A percentile compares a stretch with the other conserved stretches of the same genome.
Conservation (phyloP, 2,329 filamentous ascomycete genomes). For the Trichoderma citrinoviride region DNA sequence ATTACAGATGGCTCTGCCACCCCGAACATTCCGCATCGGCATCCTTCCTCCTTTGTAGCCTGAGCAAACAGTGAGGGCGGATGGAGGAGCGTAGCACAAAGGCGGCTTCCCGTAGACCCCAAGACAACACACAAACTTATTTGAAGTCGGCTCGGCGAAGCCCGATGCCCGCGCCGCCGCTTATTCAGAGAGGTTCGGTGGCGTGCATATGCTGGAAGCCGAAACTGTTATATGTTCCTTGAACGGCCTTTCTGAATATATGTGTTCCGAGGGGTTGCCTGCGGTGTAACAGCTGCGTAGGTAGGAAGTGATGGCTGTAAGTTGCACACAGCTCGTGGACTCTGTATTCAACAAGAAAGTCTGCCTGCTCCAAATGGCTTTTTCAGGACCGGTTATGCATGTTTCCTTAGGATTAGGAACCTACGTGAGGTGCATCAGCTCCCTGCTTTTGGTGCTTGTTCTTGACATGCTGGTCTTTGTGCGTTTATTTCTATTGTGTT, state of each 20-base stretch:
- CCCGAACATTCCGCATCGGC: background rate
- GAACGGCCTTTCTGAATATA: background rate
- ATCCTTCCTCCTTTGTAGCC: background rate
- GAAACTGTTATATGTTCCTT: background rate
- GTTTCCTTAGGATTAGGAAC: too few species aligned
- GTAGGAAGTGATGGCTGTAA: background rate
- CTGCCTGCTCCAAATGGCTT: too few species aligned
- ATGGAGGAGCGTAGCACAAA: background rate
- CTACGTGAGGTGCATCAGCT: too few species aligned
- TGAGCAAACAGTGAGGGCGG: background rate
- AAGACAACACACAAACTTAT: background rate
- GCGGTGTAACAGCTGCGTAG: background rate
- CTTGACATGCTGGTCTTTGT: too few species aligned
- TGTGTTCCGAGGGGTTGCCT: background rate
- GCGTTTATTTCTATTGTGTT: too few species aligned
- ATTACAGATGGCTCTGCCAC: background rate
- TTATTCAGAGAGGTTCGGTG: background rate
- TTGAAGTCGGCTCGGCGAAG: constrained; percentile 6
- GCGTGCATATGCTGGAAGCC: background rate
- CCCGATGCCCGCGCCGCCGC: background rate
- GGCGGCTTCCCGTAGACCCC: background rate
- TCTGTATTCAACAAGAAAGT: too few species aligned
- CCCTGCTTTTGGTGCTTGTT: too few species aligned
- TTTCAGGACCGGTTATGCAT: too few species aligned
- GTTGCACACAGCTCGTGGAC: background rate